Evolutionary conservation across 495 filamentous ascomycete species (phyloP), one percentile per base, ranked within the genome.

Genomic region (Hypoxylon intermedium): DNA sequence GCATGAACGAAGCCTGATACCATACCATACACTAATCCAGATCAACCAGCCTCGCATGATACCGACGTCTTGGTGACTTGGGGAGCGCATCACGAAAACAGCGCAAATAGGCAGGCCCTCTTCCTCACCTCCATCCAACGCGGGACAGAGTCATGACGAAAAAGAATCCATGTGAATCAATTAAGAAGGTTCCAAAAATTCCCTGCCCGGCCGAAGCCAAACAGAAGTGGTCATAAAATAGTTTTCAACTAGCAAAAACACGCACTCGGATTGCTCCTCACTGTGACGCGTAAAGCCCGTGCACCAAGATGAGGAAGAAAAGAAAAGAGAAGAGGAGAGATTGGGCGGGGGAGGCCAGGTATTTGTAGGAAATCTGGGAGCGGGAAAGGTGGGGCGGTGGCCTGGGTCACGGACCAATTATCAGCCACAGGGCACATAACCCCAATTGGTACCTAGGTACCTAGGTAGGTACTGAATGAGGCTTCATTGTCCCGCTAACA

Each of bases 161-260:
- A 69, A 60, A 7, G 24, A n/a, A n/a, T n/a, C n/a, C n/a, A n/a
- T n/a, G n/a, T n/a, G 52, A 60, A 58, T 55, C 24, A 15, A 42
- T 33, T 4, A n/a, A 11, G 11, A 18, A 23, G 28, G 54, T 61
- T 72, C 31, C 66, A 72, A 72, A 72, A 61, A 72, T 72, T 72
- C 69, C 66, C 69, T 66, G 41, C 69, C 59, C 54, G 53, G 60
- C 16, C 56, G 33, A 57, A 26, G 26, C 63, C 59, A 63, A 46
- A 54, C 42, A 66, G 63, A 50, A 72, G 69, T 52, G 61, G 69
- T 72, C 67, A 68, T n/a, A 18, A 40, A 59, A 51, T 72, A 72
- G 69, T 72, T 72, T 72, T 72, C 69, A 72, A 72, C 63, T 69
- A 69, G 69, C 69, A 72, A 72, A 69, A 72, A 63, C 13, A 63